phyloP scores from a whole-genome alignment of 2,329 filamentous ascomycete genomes.

The Colletotrichum phormii region DNA sequence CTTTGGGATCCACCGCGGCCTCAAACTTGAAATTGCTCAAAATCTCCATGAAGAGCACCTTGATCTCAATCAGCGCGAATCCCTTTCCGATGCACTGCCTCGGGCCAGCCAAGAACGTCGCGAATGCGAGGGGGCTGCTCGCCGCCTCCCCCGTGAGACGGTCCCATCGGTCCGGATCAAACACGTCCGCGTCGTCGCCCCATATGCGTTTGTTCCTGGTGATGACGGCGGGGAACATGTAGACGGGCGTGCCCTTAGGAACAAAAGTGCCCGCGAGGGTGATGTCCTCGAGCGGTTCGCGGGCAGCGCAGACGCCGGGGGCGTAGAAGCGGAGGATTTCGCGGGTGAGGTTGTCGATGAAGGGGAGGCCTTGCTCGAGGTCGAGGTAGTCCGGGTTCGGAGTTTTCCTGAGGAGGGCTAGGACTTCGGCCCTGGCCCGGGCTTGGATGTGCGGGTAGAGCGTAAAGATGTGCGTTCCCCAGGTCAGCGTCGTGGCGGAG shows the following conservation, averaged over 20 bases:
- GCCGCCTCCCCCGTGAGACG: slow-evolving; percentile 39
- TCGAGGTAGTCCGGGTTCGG: slow-evolving; percentile 50
- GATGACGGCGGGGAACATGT: slow-evolving; percentile 50
- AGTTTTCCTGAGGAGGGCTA: slow-evolving; percentile 51
- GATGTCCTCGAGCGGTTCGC: slow-evolving; percentile 47
- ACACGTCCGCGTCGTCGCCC: slow-evolving; percentile 50
- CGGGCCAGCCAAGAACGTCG: slow-evolving; percentile 51
- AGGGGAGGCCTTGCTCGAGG: slow-evolving; percentile 53
- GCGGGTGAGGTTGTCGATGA: slow-evolving; percentile 56
- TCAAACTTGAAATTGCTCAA: slow-evolving; percentile 46
- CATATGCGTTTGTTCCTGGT: slow-evolving; percentile 51
- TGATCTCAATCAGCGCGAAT: slow-evolving; percentile 52
- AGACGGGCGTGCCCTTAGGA: slow-evolving; percentile 50
- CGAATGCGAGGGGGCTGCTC: slow-evolving; percentile 46
- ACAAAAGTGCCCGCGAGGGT: slow-evolving; percentile 47
- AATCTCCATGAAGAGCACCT: slow-evolving; percentile 48
- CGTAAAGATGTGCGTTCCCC: slow-evolving; percentile 53
- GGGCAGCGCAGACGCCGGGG: slow-evolving; percentile 48
- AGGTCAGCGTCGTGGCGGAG: slow-evolving; percentile 53
- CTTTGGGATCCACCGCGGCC: slow-evolving; percentile 38
- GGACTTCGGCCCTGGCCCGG: slow-evolving; percentile 52
- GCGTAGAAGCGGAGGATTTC: slow-evolving; percentile 56
- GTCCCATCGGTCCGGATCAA: slow-evolving; percentile 53
- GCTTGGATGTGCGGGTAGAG: slow-evolving; percentile 50
- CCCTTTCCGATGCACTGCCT: slow-evolving; percentile 52